A percentile compares a stretch with the other conserved stretches of the same genome.
These are phyloP conservation scores for Phytophthora megakarya DNA, from an alignment of 352 stramenopile genomes.

Conservation along the genomic window DNA sequence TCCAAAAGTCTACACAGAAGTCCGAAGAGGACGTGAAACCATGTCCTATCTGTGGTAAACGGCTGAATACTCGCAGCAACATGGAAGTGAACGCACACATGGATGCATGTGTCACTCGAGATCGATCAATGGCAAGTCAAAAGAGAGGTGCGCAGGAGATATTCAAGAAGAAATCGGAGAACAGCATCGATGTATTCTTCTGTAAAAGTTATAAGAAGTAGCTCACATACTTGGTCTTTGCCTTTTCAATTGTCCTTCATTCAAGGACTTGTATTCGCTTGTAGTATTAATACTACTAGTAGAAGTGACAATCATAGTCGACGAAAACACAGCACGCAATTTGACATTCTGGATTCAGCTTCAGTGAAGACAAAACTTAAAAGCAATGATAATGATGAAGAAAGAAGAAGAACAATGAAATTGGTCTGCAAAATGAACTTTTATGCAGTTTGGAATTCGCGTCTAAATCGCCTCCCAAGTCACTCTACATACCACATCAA, in stretches of 20 bases:
- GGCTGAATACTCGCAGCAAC: constrained; percentile 54
- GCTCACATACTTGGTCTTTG: not conserved
- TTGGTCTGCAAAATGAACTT: constrained; percentile 34
- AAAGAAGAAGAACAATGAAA: constrained; percentile 4
- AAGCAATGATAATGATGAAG: not conserved
- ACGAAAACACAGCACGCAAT: too few relatives aligned
- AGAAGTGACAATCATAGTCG: too few relatives aligned
- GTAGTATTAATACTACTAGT: too few relatives aligned
- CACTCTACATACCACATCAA: constrained; percentile 48
- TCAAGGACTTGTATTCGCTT: too few relatives aligned
- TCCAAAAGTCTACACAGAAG: constrained; percentile 6
- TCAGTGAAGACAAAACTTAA: too few relatives aligned
- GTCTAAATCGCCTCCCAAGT: constrained; percentile 41
- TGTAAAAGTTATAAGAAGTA: constrained; percentile 26
- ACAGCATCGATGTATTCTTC: constrained; percentile 41
- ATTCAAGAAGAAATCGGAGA: constrained; percentile 18
- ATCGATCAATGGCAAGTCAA: constrained; percentile 15
- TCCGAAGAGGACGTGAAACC: constrained; percentile 24
- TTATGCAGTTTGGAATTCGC: constrained; percentile 42
- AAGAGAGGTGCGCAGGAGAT: constrained; percentile 21
- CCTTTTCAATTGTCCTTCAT: not conserved
- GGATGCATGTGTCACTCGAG: constrained; percentile 46
- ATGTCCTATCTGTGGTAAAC: constrained; percentile 64
- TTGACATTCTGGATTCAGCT: too few relatives aligned
- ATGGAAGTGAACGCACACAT: constrained; percentile 70